Conservation (phyloP, 495 filamentous ascomycete genomes). For the Daldinia decipiens region DNA sequence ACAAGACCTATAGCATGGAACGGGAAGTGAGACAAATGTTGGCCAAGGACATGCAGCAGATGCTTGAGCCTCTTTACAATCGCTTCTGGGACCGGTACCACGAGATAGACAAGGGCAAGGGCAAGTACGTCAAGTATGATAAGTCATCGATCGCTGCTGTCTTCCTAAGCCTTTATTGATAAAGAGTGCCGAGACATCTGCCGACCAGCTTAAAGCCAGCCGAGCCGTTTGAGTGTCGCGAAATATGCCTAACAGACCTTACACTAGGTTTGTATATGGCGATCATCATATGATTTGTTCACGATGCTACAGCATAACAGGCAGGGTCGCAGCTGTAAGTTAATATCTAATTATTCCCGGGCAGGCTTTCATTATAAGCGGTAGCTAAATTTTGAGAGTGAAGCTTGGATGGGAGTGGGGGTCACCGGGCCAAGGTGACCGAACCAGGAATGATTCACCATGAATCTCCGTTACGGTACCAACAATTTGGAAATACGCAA, state of each 20-base stretch:
- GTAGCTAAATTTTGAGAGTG: constrained; percentile 35
- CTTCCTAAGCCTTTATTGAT: constrained; percentile 61
- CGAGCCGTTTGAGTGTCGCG: constrained; percentile 26
- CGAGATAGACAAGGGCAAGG: constrained; percentile 94
- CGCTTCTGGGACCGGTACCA: constrained; percentile 98
- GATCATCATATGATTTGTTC: constrained; percentile 42
- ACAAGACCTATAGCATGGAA: constrained; percentile 86
- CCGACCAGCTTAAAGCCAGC: constrained; percentile 27
- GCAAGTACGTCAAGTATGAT: constrained; percentile 98
- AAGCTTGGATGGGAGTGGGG: constrained; percentile 44
- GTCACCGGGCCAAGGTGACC: constrained; percentile 40
- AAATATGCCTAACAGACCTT: constrained; percentile 24
- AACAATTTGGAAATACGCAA: constrained; percentile 35
- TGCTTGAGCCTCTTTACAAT: constrained; percentile 93
- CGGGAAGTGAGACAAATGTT: constrained; percentile 83
- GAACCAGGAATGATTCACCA: constrained; percentile 39
- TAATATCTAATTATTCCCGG: constrained; percentile 41
- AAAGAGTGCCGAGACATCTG: constrained; percentile 33
- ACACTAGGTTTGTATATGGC: constrained; percentile 24
- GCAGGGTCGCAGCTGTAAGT: constrained; percentile 38
- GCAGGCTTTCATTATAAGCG: constrained; percentile 20
- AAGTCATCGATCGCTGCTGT: constrained; percentile 71
- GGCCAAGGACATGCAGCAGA: constrained; percentile 81
- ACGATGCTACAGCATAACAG: constrained; percentile 32
- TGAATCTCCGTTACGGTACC: constrained; percentile 34